Evolutionary conservation across 257 asterid genomes (phyloP).

Genomic region (Rauvolfia tetraphylla): DNA sequence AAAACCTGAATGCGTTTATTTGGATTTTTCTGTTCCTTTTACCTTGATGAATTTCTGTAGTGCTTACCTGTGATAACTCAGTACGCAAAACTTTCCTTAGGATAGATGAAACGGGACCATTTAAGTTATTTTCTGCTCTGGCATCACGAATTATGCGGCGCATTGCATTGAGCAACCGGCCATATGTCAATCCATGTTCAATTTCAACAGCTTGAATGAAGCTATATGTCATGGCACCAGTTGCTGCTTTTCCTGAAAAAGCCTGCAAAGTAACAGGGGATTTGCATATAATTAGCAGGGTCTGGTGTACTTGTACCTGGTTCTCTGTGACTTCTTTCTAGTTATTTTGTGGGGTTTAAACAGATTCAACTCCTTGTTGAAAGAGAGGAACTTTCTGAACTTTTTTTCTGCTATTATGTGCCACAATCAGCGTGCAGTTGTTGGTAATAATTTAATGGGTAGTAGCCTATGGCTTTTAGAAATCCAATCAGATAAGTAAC

Average conservation of each 20-base stretch:
- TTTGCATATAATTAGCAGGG: not conserved
- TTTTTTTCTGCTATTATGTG: not conserved
- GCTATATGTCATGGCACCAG: constrained; percentile 67
- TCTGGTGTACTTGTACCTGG: not conserved
- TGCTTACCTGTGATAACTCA: constrained; percentile 4
- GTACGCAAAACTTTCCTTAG: not conserved
- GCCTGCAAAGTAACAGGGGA: constrained; percentile 30
- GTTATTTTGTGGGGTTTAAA: not conserved
- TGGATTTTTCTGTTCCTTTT: not conserved
- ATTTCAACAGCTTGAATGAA: constrained; percentile 49
- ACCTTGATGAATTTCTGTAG: not conserved
- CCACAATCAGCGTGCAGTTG: not conserved
- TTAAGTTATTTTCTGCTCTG: constrained; percentile 20
- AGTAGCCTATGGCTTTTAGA: not conserved
- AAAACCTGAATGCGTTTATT: not conserved
- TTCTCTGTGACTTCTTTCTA: not conserved
- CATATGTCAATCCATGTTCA: constrained; percentile 52
- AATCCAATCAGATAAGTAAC: not conserved
- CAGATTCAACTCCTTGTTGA: not conserved
- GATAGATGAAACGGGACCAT: constrained; percentile 14
- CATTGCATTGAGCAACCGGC: constrained; percentile 41
- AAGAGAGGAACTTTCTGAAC: not conserved
- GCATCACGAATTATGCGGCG: constrained; percentile 34
- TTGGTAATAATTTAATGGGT: not conserved
- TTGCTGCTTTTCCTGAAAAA: constrained; percentile 40